Base-by-base conservation (phyloP, 2,329 filamentous ascomycete species). In the Talaromyces albobiverticillius region DNA sequence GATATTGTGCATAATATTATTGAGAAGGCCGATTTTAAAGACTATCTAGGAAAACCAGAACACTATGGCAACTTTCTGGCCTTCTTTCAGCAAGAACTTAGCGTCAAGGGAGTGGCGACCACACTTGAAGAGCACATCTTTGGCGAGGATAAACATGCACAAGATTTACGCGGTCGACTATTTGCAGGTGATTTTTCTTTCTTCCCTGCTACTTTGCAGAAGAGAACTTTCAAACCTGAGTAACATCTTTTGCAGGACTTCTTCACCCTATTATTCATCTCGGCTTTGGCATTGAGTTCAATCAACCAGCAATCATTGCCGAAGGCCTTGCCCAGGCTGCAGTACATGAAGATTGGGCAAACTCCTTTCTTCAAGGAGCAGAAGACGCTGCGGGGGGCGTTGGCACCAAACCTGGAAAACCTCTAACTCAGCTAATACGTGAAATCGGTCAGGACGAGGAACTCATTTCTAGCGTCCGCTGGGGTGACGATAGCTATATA, bases 201-300 rank as follows among this genome's bases (percentile, higher is more conserved):
- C 18, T 16, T 32, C 18, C 18, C 34, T 41, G n/a, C 38, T 16
- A 10, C 36, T 23, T 18, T 16, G 48, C 6, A 18, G 56, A n/a
- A 34, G 32, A 20, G 50, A 47, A 3, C 3, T 22, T 3, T 36
- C n/a, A 16, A 36, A 36, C 32, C 3, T 36, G 32, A 36, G 4
- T 14, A 16, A 29, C n/a, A 13, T 46, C 2, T n/a, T 23, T 18
- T n/a, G 18, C 60, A 81, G 85, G 88, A 0, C 80, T 93, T 58
- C 62, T 91, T 2, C 90, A 95, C 64, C 90, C 90, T 2, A 73
- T 94, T 14, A 92, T 96, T 58, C 90, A 95, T 66, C 79, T 95
- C 18, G 88, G 90, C 46, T 95, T 90, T 65, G 91, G 88, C 4
- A 67, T 96, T 32, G 90, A 95, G 67, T 95, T 90, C 75, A 69